Base-by-base conservation (phyloP, 331 rosid genomes). In the Quercus tomentella region DNA sequence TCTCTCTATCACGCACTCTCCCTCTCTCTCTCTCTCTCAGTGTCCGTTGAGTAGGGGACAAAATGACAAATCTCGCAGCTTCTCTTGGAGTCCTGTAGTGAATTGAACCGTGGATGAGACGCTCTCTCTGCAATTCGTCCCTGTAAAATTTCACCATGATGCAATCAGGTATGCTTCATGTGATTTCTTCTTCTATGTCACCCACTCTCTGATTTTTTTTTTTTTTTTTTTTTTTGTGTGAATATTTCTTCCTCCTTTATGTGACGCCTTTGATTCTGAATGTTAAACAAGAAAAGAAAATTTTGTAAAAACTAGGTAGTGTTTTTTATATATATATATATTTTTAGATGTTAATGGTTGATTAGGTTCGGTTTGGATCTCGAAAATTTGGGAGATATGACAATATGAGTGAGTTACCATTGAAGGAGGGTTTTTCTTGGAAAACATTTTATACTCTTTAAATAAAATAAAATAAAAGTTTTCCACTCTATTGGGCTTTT, bases 111-210 rank as follows among this genome's bases (percentile, higher is more conserved):
- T 22, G 45, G 67, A 20, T 71, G 68, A 56, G 62, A 18, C 76
- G 79, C 81, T 72, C 55, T 66, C 72, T 52, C 76, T 76, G 54
- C 83, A 22, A 60, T 43, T 71, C 74, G 22, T 78, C 71, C 21
- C 76, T 67, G 23, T 22, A 25, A 23, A 76, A 74, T 69, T 67
- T 81, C 84, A 72, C 7, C 12, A 80, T 52, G 83, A 84, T 77
- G 94, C 75, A 84, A 57, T 45, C 84, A 70, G 93, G 93, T 84
- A 31, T 58, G 28, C 7, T 5, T 52, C 7, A 3, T 65, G 63
- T 28, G 8, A 41, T 30, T 17, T 21, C 63, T 41, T 63, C 58
- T 18, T 67, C 23, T 7, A 3, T 65, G 3, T 7, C 21, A 35
- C 54, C 0, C 21, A 20, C 72, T 67, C 17, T 35, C 28, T 31